Base-by-base conservation (phyloP, 2,329 filamentous ascomycete genomes). In the Ophiosphaerella herpotricha region DNA sequence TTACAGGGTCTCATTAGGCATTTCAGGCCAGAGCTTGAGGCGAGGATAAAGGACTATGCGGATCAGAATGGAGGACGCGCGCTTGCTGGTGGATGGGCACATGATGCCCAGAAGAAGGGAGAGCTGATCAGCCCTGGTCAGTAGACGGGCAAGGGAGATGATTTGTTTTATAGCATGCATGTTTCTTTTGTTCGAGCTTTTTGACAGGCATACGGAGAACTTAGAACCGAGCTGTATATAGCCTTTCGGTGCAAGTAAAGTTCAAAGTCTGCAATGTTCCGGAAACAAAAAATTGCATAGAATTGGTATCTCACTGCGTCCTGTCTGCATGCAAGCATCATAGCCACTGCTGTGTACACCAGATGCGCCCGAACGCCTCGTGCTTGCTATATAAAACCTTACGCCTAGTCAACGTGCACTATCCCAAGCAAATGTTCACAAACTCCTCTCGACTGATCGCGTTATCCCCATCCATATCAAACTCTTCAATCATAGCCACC, bases 1-100 rank as follows among this genome's bases (percentile, higher is more conserved):
- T 88, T 99, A 61, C 94, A 99, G 79, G 94, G 94, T 75, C 84
- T 99, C 53, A 99, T 99, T 77, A 88, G 94, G 70, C 94, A 99
- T 79, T 99, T 99, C 84, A 85, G 94, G 67, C 94, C 93, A 38
- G 92, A 99, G 79, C 82, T 99, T 43, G 92, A 97, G 83, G 89
- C 87, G 44, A 85, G 93, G 65, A 95, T 99, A 82, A 83, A 86
- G 73, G 85, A 90, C 64, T 94, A 89, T 72, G 84, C 89, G 16
- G 75, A 85, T 71, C 82, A 88, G 78, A 77, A 84, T 55, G 90
- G 90, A 54, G 90, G 90, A 32, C 75, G 85, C 67, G 82, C 90
- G 38, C 80, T 92, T 70, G 92, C 90, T 58, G 94, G 94, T 73
- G 94, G 94, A 51, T 97, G 92, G 93, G 79, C 84, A 58, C 88